A percentile compares a stretch with the other conserved stretches of the same genome.
Conservation (phyloP, 1,139 yeast genomes). For the Pneumocystis oryctolagi region DNA sequence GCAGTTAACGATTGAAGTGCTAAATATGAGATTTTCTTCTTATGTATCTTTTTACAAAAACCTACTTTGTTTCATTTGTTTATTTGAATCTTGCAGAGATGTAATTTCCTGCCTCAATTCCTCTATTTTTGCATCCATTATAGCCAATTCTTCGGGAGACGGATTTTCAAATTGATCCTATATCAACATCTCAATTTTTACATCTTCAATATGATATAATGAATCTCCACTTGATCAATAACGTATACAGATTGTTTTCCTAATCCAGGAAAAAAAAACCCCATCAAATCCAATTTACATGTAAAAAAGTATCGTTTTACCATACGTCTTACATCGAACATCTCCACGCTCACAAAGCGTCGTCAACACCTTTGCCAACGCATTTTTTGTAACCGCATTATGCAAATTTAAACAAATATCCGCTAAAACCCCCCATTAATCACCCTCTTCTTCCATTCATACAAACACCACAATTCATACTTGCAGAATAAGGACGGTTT, state of each 20-base stretch:
- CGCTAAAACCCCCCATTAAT: slow-evolving; percentile 3
- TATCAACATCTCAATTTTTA: neutral
- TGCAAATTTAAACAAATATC: slow-evolving; percentile 29
- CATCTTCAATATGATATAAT: neutral
- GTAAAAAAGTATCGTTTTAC: slow-evolving; percentile 8
- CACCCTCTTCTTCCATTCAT: neutral
- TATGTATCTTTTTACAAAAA: neutral
- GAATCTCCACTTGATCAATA: slow-evolving; percentile 17
- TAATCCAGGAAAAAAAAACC: neutral
- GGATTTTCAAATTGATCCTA: slow-evolving; percentile 16
- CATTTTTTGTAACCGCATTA: slow-evolving; percentile 22
- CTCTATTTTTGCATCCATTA: slow-evolving; percentile 13
- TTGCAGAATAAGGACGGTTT: slow-evolving; percentile 30
- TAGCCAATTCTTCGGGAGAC: slow-evolving; percentile 8
- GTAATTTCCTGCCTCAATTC: slow-evolving; percentile 13
- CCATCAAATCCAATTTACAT: neutral
- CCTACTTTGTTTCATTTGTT: slow-evolving; percentile 12
- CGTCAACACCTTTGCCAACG: slow-evolving; percentile 22
- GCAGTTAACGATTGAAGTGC: slow-evolving; percentile 7
- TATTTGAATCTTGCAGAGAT: slow-evolving; percentile 10
- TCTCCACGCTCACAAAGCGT: slow-evolving; percentile 20
- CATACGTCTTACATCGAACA: slow-evolving; percentile 24
- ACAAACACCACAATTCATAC: slow-evolving; percentile 13
- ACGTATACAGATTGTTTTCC: neutral
- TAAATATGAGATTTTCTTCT: neutral